Conservation (phyloP, 2,329 filamentous ascomycete genomes). For the Alternaria atra region DNA sequence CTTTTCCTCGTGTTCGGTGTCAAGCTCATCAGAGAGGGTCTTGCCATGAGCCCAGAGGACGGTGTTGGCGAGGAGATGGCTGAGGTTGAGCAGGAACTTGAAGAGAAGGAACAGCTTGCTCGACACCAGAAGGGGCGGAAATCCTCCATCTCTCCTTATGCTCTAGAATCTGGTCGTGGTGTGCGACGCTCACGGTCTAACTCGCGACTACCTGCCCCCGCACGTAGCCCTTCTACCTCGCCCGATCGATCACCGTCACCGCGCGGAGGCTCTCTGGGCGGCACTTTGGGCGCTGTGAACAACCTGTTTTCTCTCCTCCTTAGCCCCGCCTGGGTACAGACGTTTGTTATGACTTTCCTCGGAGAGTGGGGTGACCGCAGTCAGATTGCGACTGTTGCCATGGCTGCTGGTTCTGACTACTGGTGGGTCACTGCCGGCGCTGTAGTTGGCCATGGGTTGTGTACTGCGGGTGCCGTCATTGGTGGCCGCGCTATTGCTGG, state of each 20-base stretch:
- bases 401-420: conserved; percentile 98
- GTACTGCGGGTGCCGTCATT: conserved; percentile 89
- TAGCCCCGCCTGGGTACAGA: conserved; percentile 97
- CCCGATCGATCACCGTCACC: conserved; percentile 56
- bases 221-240: conserved; percentile 76
- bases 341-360: conserved; percentile 98
- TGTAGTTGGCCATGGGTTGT: conserved; percentile 84
- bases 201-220: conserved; percentile 80
- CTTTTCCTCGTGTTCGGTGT: conserved; percentile 91
- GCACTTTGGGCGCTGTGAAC: conserved; percentile 71
- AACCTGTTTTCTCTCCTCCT: conserved; percentile 89
- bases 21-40: conserved; percentile 83
- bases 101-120: conserved; percentile 86
- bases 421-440: conserved; percentile 98
- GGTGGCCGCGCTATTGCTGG: conserved; percentile 93
- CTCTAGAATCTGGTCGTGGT: conserved; percentile 78
- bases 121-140: conserved; percentile 69
- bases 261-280: conserved; percentile 63
- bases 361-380: conserved; percentile 98
- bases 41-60: conserved; percentile 87
- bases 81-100: conserved; percentile 92
- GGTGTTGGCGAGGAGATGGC: conserved; percentile 97
- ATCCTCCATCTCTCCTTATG: conserved; percentile 76
- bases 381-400: conserved; percentile 97
- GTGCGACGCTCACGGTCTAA: conserved; percentile 76